Conservation (phyloP, 106 monocot species). For the Apostasia shenzhenica region DNA sequence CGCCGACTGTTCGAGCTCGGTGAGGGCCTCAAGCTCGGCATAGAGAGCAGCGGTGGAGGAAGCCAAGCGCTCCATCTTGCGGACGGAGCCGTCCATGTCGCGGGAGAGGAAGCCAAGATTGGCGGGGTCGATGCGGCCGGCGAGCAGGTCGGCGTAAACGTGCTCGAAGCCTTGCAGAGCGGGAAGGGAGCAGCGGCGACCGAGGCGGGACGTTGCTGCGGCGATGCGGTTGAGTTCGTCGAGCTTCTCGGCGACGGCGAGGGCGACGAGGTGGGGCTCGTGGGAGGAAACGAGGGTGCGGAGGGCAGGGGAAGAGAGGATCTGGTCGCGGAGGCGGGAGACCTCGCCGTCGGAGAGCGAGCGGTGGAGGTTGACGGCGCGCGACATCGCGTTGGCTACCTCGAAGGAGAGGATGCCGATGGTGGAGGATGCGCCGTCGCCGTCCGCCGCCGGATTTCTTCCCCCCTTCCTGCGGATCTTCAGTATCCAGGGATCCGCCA, state of each 20-base stretch:
- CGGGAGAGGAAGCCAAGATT: conserved; percentile 24
- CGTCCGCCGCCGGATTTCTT: not conserved
- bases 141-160: conserved; percentile 72
- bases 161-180: conserved; percentile 83
- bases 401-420: conserved; percentile 92
- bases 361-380: conserved; percentile 61
- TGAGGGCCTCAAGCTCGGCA: conserved; percentile 55
- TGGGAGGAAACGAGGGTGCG: conserved; percentile 47
- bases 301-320: conserved; percentile 38
- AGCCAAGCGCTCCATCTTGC: conserved; percentile 70
- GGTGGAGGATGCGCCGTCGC: conserved; percentile 1
- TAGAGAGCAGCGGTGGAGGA: conserved; percentile 63
- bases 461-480: conserved; percentile 30
- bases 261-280: conserved; percentile 43
- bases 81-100: conserved; percentile 36
- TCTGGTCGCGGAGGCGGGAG: conserved; percentile 23
- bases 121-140: conserved; percentile 28
- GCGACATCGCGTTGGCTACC: conserved; percentile 83
- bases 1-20: conserved; percentile 71
- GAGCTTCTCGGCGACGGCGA: conserved; percentile 72
- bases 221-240: conserved; percentile 89
- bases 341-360: conserved; percentile 62
- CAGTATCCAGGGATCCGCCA: conserved; percentile 50
- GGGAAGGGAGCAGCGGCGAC: conserved; percentile 62
- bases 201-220: conserved; percentile 62